phyloP scores from a whole-genome alignment of 306 rosid genomes.

The Cucumis cinereus region DNA sequence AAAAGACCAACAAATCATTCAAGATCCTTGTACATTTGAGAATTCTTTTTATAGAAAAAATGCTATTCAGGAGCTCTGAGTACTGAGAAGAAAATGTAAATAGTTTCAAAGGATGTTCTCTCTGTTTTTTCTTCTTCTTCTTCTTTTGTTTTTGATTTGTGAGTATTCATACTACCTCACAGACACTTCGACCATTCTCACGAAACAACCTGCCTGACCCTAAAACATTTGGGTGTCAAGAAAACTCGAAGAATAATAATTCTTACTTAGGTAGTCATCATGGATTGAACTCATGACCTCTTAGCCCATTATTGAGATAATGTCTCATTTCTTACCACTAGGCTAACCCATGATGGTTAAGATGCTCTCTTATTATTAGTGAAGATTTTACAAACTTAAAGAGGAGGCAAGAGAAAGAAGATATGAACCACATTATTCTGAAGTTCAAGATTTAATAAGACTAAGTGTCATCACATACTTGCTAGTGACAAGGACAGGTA shows the following conservation, averaged over 20 bases:
- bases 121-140: neutral
- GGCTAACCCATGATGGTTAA: no score
- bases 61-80: neutral
- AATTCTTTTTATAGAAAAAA: neutral
- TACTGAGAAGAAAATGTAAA: neutral
- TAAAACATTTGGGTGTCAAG: no score
- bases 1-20: slow-evolving; percentile 2
- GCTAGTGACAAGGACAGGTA: neutral
- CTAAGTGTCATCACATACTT: neutral
- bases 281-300: no score
- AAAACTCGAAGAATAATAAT: no score
- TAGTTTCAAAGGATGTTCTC: neutral
- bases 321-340: no score
- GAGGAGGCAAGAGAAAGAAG: neutral
- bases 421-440: neutral
- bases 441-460: neutral
- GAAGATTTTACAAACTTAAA: neutral
- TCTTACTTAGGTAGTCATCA: no score
- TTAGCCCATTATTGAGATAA: no score
- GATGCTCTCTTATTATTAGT: neutral
- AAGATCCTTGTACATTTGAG: neutral
- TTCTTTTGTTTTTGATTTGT: no score
- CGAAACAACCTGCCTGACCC: no score
- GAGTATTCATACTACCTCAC: no score
- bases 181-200: no score